Conservation (phyloP, 768 basidiomycete genomes). For the Gelatoporia subvermispora region DNA sequence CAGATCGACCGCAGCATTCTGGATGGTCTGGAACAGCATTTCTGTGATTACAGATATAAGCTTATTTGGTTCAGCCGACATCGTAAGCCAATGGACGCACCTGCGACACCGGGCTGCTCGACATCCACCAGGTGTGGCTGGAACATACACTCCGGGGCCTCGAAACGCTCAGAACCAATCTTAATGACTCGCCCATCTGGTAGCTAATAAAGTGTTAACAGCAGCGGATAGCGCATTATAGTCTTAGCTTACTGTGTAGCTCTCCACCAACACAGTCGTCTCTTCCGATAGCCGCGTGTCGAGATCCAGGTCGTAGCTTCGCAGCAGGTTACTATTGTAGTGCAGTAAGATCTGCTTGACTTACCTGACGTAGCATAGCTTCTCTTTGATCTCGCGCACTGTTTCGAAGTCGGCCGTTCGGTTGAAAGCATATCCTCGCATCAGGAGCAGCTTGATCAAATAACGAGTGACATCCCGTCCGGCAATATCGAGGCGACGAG, state of each 20-base stretch:
- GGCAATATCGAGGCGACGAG: slow-evolving; percentile 92
- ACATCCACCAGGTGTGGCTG: slow-evolving; percentile 96
- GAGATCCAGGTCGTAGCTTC: slow-evolving; percentile 92
- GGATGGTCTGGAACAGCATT: slow-evolving; percentile 96
- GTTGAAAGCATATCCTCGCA: slow-evolving; percentile 99
- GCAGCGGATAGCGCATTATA: background rate
- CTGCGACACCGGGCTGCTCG: slow-evolving; percentile 94
- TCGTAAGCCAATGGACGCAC: slow-evolving; percentile 32
- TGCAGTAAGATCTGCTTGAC: slow-evolving; percentile 12
- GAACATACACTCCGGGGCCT: slow-evolving; percentile 99
- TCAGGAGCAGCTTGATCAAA: slow-evolving; percentile 97
- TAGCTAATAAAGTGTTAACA: slow-evolving; percentile 48
- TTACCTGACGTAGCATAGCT: slow-evolving; percentile 94
- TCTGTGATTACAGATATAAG: slow-evolving; percentile 41
- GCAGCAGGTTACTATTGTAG: background rate
- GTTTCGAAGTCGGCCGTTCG: slow-evolving; percentile 99
- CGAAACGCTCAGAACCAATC: slow-evolving; percentile 97
- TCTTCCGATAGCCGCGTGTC: slow-evolving; percentile 93
- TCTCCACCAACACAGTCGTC: slow-evolving; percentile 94
- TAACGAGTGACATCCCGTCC: slow-evolving; percentile 98
- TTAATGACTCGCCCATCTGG: slow-evolving; percentile 96
- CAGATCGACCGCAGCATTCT: slow-evolving; percentile 83
- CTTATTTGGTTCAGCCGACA: background rate
- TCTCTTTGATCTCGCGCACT: slow-evolving; percentile 98
- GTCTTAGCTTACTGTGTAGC: slow-evolving; percentile 68